These are phyloP conservation scores for Litsea cubeba DNA, from an alignment of 164 flowering plant genomes.

Conservation along the genomic window DNA sequence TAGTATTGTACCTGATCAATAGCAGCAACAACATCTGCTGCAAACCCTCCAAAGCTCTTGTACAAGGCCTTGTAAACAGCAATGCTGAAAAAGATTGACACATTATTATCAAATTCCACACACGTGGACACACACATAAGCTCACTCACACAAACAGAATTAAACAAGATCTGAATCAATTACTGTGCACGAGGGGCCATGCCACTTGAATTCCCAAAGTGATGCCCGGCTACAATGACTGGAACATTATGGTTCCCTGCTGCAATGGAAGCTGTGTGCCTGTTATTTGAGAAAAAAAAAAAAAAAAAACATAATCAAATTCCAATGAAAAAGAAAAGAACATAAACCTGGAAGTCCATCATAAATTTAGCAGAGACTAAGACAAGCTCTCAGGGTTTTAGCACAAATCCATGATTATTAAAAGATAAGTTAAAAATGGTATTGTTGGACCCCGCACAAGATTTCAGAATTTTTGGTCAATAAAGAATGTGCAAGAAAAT, in stretches of 20 bases:
- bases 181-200: slow-evolving; percentile 99
- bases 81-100: slow-evolving; percentile 43
- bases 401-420: background rate
- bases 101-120: background rate
- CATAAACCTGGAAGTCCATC: background rate
- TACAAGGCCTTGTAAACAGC: slow-evolving; percentile 95
- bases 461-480: background rate
- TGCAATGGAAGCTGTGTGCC: slow-evolving; percentile 92
- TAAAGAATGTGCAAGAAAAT: too few species aligned
- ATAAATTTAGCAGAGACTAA: background rate
- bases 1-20: slow-evolving; percentile 74
- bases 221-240: slow-evolving; percentile 78
- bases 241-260: slow-evolving; percentile 95
- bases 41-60: slow-evolving; percentile 97
- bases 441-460: background rate
- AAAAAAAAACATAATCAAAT: background rate
- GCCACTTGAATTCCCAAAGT: slow-evolving; percentile 96
- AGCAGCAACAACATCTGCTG: slow-evolving; percentile 99
- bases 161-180: slow-evolving; percentile 13
- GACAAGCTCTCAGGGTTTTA: background rate
- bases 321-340: background rate
- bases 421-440: background rate
- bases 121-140: background rate
- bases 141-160: background rate
- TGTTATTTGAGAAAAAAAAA: slow-evolving; percentile 19